Evolutionary conservation across 495 filamentous ascomycete genomes (phyloP).

Genomic region (Penicilliopsis zonata): DNA sequence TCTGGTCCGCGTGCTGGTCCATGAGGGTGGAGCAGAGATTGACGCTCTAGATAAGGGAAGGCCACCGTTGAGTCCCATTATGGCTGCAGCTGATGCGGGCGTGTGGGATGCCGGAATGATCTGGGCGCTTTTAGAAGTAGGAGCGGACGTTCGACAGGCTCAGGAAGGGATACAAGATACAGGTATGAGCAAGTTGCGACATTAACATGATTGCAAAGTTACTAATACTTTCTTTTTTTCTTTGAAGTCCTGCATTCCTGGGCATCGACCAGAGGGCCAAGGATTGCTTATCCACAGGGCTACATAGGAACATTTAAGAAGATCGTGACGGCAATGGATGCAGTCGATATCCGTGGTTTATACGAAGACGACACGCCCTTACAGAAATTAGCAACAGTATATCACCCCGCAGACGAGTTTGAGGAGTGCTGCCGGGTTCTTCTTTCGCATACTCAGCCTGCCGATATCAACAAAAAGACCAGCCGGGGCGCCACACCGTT

Average conservation of each 20-base stretch:
- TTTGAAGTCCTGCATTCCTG: constrained; percentile 8
- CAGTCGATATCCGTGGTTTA: constrained; percentile 6
- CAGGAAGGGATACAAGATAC: constrained; percentile 3
- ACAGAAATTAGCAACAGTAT: constrained; percentile 7
- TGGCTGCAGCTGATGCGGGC: constrained; percentile 7
- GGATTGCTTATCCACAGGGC: constrained; percentile 8
- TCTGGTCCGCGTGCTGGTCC: constrained; percentile 8
- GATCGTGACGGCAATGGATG: constrained; percentile 4
- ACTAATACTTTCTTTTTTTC: not conserved
- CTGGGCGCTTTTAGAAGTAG: constrained; percentile 5
- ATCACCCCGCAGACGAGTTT: constrained; percentile 10
- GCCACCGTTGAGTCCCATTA: constrained; percentile 7
- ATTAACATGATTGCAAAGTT: no score
- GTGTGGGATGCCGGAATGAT: constrained; percentile 10
- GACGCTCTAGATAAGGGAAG: constrained; percentile 13
- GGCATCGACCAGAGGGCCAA: constrained; percentile 7
- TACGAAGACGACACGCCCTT: constrained; percentile 9
- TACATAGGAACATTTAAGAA: constrained; percentile 6
- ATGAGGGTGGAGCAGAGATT: constrained; percentile 10
- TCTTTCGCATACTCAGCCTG: constrained; percentile 4
- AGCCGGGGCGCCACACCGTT: constrained; percentile 3
- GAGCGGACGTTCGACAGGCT: constrained; percentile 6
- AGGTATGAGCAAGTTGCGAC: no score
- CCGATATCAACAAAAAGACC: constrained; percentile 5
- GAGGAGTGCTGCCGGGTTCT: constrained; percentile 6